A percentile compares a stretch with the other conserved stretches of the same genome.
These are phyloP conservation scores for Ophiocordyceps unilateralis DNA, from an alignment of 2,329 filamentous ascomycete species.

Conservation along the genomic window DNA sequence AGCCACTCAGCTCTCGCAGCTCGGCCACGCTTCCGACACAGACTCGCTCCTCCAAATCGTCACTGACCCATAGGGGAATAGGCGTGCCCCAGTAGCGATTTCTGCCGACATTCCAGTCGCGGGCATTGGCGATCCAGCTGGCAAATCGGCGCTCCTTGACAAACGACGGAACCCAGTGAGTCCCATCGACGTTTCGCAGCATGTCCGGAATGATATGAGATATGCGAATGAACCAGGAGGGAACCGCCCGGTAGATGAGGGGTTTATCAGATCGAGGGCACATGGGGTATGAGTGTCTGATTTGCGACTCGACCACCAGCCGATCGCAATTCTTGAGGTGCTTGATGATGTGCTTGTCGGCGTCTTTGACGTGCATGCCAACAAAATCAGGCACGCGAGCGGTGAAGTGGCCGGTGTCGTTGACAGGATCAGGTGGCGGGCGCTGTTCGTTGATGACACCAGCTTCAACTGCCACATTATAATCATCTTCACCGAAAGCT, in stretches of 20 bases:
- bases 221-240: constrained; percentile 90
- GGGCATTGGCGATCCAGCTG: constrained; percentile 80
- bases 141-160: constrained; percentile 86
- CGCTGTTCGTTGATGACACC: constrained; percentile 64
- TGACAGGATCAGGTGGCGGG: constrained; percentile 79
- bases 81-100: constrained; percentile 95
- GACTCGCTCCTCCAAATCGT: constrained; percentile 72
- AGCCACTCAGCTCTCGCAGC: constrained; percentile 73
- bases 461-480: constrained; percentile 58
- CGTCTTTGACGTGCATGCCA: constrained; percentile 78
- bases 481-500: constrained; percentile 93
- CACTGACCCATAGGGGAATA: constrained; percentile 80
- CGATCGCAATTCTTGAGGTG: constrained; percentile 61
- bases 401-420: constrained; percentile 67
- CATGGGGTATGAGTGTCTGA: constrained; percentile 85
- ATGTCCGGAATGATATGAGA: constrained; percentile 69
- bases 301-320: constrained; percentile 68
- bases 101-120: constrained; percentile 88
- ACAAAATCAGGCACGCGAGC: constrained; percentile 62
- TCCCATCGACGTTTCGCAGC: constrained; percentile 75
- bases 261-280: constrained; percentile 92
- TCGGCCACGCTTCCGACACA: constrained; percentile 76
- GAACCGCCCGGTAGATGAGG: constrained; percentile 79
- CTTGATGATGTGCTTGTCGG: constrained; percentile 88
- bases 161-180: constrained; percentile 79